These are phyloP conservation scores for Ustilago hordei DNA, from an alignment of 1,284 basidiomycete genomes.

Conservation along the genomic window DNA sequence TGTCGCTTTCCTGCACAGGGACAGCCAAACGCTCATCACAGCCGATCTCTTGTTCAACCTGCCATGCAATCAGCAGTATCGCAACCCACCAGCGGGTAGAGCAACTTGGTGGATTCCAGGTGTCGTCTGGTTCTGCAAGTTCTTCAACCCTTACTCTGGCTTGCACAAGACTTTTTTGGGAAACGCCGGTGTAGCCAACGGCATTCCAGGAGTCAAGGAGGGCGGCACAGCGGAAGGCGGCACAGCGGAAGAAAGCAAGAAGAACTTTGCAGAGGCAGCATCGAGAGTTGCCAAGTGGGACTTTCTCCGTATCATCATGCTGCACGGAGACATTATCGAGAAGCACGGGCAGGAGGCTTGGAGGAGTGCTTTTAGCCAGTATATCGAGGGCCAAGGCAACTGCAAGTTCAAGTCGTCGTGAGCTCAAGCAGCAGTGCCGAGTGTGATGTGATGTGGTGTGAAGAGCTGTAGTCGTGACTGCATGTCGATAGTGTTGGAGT, in stretches of 20 bases:
- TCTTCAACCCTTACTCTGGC: slow-evolving; percentile 36
- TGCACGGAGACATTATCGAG: slow-evolving; percentile 91
- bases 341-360: slow-evolving; percentile 79
- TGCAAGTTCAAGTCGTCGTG: slow-evolving; percentile 43
- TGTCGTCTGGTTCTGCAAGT: slow-evolving; percentile 44
- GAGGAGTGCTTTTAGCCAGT: slow-evolving; percentile 67
- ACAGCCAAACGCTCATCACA: slow-evolving; percentile 82
- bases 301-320: slow-evolving; percentile 88
- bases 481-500: too few species aligned
- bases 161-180: slow-evolving; percentile 58
- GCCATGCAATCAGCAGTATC: slow-evolving; percentile 81
- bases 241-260: slow-evolving; percentile 68
- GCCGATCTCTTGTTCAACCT: slow-evolving; percentile 93
- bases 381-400: slow-evolving; percentile 49
- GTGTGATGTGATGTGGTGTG: too few species aligned
- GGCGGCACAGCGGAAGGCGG: slow-evolving; percentile 68
- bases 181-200: slow-evolving; percentile 33
- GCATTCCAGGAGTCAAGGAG: slow-evolving; percentile 38
- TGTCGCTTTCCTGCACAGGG: slow-evolving; percentile 85
- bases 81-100: slow-evolving; percentile 40
- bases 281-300: slow-evolving; percentile 83
- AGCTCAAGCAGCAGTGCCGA: neutral
- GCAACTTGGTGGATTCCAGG: slow-evolving; percentile 59
- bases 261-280: slow-evolving; percentile 71
- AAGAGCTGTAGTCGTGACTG: too few species aligned